Evolutionary conservation across 2,329 filamentous ascomycete species (phyloP).

Genomic region (Pleurostoma richardsiae): DNA sequence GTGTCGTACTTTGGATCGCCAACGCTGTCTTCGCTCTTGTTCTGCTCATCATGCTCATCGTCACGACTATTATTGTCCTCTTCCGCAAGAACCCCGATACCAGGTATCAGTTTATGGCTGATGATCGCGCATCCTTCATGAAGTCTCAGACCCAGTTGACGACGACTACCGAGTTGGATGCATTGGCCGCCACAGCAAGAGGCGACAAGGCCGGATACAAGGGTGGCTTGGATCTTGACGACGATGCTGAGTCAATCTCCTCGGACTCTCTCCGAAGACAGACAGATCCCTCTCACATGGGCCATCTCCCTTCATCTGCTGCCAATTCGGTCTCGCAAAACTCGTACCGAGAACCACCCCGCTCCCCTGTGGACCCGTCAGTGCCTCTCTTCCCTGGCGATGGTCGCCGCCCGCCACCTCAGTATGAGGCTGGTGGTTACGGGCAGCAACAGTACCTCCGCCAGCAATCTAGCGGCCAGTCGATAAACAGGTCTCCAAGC

Average conservation of each 20-base stretch:
- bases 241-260: slow-evolving; percentile 65
- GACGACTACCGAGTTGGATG: slow-evolving; percentile 79
- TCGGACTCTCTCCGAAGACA: slow-evolving; percentile 48
- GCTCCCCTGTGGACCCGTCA: slow-evolving; percentile 43
- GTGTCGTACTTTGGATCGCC: slow-evolving; percentile 81
- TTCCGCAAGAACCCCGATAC: slow-evolving; percentile 92
- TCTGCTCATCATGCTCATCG: slow-evolving; percentile 75
- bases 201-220: slow-evolving; percentile 66
- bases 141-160: slow-evolving; percentile 83
- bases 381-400: slow-evolving; percentile 45
- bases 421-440: slow-evolving; percentile 16
- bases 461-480: slow-evolving; percentile 13
- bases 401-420: slow-evolving; percentile 20
- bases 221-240: slow-evolving; percentile 60
- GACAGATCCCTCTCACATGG: slow-evolving; percentile 24
- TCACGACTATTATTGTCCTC: slow-evolving; percentile 62
- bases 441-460: slow-evolving; percentile 14
- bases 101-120: slow-evolving; percentile 92
- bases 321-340: slow-evolving; percentile 4
- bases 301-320: slow-evolving; percentile 12
- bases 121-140: slow-evolving; percentile 95
- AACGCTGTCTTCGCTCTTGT: slow-evolving; percentile 82
- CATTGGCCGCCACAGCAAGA: slow-evolving; percentile 80
- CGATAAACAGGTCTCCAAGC: slow-evolving; percentile 16
- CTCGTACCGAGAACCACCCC: slow-evolving; percentile 24